A percentile compares a stretch with the other conserved stretches of the same genome.
phyloP scores from a whole-genome alignment of 2,329 filamentous ascomycete species.

The Botrytis fragariae region DNA sequence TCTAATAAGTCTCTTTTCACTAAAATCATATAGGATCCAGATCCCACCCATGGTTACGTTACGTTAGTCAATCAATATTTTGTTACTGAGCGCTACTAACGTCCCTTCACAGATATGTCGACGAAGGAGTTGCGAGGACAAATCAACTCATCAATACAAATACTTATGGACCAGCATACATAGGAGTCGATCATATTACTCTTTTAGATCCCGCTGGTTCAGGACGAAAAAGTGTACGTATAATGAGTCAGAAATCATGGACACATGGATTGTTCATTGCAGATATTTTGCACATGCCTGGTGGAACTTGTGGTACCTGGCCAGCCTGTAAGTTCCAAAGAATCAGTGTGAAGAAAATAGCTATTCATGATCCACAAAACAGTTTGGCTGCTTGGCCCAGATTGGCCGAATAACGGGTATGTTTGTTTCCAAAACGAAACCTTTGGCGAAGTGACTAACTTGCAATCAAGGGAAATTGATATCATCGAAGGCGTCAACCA shows the following conservation, averaged over 20 bases:
- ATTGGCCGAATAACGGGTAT: slow-evolving; percentile 18
- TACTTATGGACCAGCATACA: neutral
- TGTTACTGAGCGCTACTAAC: neutral
- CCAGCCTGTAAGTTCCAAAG: slow-evolving; percentile 45
- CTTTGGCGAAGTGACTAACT: neutral
- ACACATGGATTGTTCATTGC: slow-evolving; percentile 65
- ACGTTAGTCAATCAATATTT: neutral
- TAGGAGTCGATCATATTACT: neutral
- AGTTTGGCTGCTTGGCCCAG: slow-evolving; percentile 17
- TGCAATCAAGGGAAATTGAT: slow-evolving; percentile 4
- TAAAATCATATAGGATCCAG: neutral
- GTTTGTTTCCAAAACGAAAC: neutral
- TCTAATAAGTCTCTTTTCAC: fast-evolving
- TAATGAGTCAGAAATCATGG: slow-evolving; percentile 62
- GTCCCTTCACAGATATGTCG: neutral
- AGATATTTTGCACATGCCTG: slow-evolving; percentile 64
- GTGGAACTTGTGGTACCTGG: slow-evolving; percentile 70
- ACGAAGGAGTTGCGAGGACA: neutral
- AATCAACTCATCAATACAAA: neutral
- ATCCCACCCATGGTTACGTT: neutral
- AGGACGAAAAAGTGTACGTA: slow-evolving; percentile 55
- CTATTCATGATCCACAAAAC: neutral
- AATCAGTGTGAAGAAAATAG: too few relatives aligned
- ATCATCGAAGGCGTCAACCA: slow-evolving; percentile 18
- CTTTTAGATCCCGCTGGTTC: neutral